phyloP scores from a whole-genome alignment of 257 asterid species.

The Salvia hispanica region DNA sequence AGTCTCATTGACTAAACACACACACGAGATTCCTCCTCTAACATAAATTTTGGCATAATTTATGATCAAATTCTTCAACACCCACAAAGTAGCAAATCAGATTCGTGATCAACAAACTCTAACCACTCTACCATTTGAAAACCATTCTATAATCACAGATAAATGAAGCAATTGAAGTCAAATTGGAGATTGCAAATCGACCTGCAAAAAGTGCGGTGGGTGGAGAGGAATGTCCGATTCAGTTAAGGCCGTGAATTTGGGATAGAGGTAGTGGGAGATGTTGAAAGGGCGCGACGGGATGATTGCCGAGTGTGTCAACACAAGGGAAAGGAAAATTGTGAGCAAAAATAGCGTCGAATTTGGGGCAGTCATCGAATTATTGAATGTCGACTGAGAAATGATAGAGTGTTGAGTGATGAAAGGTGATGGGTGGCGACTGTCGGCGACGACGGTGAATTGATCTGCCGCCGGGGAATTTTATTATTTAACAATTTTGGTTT shows the following conservation, averaged over 20 bases:
- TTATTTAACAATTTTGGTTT: no score
- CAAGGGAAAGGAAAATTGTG: constrained; percentile 29
- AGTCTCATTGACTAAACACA: not conserved
- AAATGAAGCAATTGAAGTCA: constrained; percentile 33
- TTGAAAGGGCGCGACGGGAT: constrained; percentile 48
- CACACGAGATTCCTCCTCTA: not conserved
- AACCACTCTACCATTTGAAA: not conserved
- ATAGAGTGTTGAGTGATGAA: constrained; percentile 7
- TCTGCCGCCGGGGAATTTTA: not conserved
- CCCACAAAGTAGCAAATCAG: not conserved
- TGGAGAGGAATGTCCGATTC: constrained; percentile 37
- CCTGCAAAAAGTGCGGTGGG: constrained; percentile 47
- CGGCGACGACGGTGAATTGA: constrained; percentile 21
- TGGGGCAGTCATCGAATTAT: constrained; percentile 35
- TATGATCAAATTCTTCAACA: constrained; percentile 7
- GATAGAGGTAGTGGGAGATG: constrained; percentile 52
- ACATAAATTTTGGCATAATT: not conserved
- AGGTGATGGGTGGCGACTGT: not conserved
- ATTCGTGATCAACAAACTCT: constrained; percentile 14
- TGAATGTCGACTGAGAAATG: constrained; percentile 14
- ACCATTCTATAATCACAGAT: not conserved
- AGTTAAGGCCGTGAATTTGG: constrained; percentile 41
- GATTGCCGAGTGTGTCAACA: constrained; percentile 38
- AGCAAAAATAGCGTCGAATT: constrained; percentile 24
- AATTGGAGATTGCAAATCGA: constrained; percentile 20